Evolutionary conservation across 306 rosid genomes (phyloP).

Genomic region (Pyrus betulifolia): DNA sequence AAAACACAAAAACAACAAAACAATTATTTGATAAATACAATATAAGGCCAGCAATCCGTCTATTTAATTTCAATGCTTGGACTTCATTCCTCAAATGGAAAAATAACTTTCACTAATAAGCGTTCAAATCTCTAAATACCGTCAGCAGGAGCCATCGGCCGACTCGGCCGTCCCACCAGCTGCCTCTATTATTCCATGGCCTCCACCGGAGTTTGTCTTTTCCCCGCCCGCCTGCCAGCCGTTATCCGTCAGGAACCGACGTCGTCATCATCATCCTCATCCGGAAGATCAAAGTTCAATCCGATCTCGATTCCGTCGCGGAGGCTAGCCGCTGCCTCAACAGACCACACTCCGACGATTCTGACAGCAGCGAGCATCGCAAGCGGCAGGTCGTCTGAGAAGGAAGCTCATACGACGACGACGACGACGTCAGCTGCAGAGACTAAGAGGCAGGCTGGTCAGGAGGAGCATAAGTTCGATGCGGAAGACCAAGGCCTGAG

Average conservation of each 20-base stretch:
- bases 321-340: conserved; percentile 28
- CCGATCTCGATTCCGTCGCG: background rate
- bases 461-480: background rate
- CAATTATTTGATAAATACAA: too few relatives aligned
- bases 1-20: too few relatives aligned
- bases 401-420: conserved; percentile 1
- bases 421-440: background rate
- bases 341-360: conserved; percentile 7
- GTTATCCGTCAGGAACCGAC: conserved; percentile 7
- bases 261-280: background rate
- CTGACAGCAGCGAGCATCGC: background rate
- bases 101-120: background rate
- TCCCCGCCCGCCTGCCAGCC: conserved; percentile 2
- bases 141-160: background rate
- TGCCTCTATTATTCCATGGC: conserved; percentile 30
- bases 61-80: background rate
- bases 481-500: conserved; percentile 16
- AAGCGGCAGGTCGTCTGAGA: background rate
- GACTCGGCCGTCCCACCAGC: background rate
- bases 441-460: background rate
- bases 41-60: background rate
- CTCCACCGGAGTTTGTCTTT: conserved; percentile 23
- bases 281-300: background rate
- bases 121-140: background rate
- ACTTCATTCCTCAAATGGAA: background rate